Conservation (phyloP, 2,329 filamentous ascomycete species). For the Paraphoma chrysanthemicola region DNA sequence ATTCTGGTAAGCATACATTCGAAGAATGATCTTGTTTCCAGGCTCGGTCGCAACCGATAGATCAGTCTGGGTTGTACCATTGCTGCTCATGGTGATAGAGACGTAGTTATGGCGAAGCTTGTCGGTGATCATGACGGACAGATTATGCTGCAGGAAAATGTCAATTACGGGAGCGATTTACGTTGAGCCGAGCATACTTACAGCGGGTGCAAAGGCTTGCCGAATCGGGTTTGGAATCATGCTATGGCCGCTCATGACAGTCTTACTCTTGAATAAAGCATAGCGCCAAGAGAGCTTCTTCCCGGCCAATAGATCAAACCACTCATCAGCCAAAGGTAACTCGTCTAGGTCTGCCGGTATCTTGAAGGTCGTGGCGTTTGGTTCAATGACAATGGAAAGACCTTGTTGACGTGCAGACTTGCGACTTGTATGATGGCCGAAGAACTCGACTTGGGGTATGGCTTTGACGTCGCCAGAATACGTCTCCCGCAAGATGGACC, state of each 20-base stretch:
- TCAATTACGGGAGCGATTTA: too few species aligned
- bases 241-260: conserved; percentile 14
- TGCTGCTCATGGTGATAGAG: conserved; percentile 21
- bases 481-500: conserved; percentile 11
- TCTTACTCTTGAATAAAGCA: conserved; percentile 12
- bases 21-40: conserved; percentile 19
- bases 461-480: conserved; percentile 8
- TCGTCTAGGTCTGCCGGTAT: conserved; percentile 11
- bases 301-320: conserved; percentile 17
- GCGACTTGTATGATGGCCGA: conserved; percentile 12
- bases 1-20: conserved; percentile 21
- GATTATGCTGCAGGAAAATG: background rate
- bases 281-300: conserved; percentile 20
- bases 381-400: conserved; percentile 8
- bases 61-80: conserved; percentile 14
- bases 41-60: conserved; percentile 18
- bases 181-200: too few species aligned
- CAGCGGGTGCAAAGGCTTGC: conserved; percentile 15
- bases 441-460: conserved; percentile 19
- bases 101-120: conserved; percentile 17
- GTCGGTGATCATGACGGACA: conserved; percentile 18
- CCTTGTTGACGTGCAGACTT: conserved; percentile 8
- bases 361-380: conserved; percentile 14
- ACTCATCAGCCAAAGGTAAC: conserved; percentile 10
- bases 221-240: conserved; percentile 22